Evolutionary conservation across 208 protist species (phyloP), one percentile per base, ranked within the genome.

Genomic region (Porcisia hertigi): DNA sequence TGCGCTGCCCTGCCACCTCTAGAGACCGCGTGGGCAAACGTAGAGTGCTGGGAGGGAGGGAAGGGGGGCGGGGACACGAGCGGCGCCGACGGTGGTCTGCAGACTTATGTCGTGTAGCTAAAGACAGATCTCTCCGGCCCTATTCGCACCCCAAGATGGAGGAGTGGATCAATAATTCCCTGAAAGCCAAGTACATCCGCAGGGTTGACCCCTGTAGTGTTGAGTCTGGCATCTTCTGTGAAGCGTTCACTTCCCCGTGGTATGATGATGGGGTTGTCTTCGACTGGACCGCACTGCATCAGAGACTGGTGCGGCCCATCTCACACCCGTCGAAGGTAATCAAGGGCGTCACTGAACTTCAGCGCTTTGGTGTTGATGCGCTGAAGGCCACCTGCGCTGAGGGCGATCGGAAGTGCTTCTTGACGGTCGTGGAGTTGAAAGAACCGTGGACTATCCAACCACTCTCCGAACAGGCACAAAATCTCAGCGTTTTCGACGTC

Each of bases 201-300:
- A 55, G n/a, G 34, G 63, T 88, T 5, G 41, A 73, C 5, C 30
- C 43, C 18, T 39, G 43, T 11, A 30, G 39, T 20, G 82, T 83
- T 14, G 41, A 75, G 12, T 70, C 74, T 43, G 86, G 82, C 34
- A 83, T 91, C 41, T 82, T 77, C 47, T 87, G 86, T 60, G 80
- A 87, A 34, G 83, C 74, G 2, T 65, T 59, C 14, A 77, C 74
- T 36, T 87, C 90, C 55, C 80, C 86, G 30, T 92, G 87, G 89
- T 94, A 94, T 66, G 87, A 90, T 36, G 81, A 75, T n/a, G 87
- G 87, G 14, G 81, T 94, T 49, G 80, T 78, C 30, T 90, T 91
- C 65, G 87, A 94, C 66, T 94, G 89, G 89, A 79, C 83, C 5
- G 65, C 62, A 20, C 84, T 94, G 34, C 89, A 94, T 75, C 76